Conservation (phyloP, 1,139 yeast species). For the Scheffersomyces cryptocercus region DNA sequence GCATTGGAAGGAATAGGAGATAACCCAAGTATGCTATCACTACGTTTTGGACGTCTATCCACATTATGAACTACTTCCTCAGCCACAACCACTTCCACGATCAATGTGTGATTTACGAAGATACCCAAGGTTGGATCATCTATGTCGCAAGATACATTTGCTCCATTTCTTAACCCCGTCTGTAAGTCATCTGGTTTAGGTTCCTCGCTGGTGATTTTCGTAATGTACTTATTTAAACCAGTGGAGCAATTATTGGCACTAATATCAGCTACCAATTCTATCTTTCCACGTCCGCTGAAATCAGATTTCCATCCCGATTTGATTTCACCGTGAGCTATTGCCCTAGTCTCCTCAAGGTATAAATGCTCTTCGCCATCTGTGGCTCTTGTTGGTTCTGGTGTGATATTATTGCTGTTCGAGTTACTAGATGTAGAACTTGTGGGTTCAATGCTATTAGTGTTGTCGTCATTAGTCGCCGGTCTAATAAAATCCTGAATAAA, state of each 20-base stretch:
- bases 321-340: slow-evolving; percentile 75
- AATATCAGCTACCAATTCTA: slow-evolving; percentile 75
- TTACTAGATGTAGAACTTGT: background rate
- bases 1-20: slow-evolving; percentile 17
- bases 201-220: slow-evolving; percentile 29
- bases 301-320: slow-evolving; percentile 96
- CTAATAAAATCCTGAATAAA: slow-evolving; percentile 32
- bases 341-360: slow-evolving; percentile 70
- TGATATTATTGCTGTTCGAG: background rate
- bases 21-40: slow-evolving; percentile 11
- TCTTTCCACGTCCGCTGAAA: slow-evolving; percentile 69
- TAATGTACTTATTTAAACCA: slow-evolving; percentile 44
- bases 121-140: slow-evolving; percentile 83
- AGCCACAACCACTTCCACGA: slow-evolving; percentile 89
- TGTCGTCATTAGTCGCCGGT: background rate
- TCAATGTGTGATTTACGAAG: slow-evolving; percentile 68
- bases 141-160: slow-evolving; percentile 75
- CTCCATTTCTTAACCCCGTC: slow-evolving; percentile 40
- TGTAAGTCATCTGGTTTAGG: slow-evolving; percentile 25
- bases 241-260: slow-evolving; percentile 58
- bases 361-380: slow-evolving; percentile 32
- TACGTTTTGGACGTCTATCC: slow-evolving; percentile 12
- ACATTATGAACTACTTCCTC: slow-evolving; percentile 67
- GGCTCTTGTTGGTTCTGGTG: background rate
- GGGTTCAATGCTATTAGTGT: too few relatives aligned